Evolutionary conservation across 2,329 filamentous ascomycete genomes (phyloP).

Genomic region (Colletotrichum caudatum): DNA sequence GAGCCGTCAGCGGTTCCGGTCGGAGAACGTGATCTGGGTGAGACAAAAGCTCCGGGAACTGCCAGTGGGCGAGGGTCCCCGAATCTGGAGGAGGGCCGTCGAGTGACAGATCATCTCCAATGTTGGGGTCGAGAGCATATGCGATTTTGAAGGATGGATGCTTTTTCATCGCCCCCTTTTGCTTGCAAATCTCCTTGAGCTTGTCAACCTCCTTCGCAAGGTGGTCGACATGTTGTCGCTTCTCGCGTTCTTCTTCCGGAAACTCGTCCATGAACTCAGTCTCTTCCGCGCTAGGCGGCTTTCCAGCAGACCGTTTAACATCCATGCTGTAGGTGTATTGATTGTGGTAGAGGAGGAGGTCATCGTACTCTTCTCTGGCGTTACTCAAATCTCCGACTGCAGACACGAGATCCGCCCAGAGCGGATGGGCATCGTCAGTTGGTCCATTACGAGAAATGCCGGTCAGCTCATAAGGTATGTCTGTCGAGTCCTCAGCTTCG

Average conservation of each 20-base stretch:
- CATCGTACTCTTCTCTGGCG: constrained; percentile 60
- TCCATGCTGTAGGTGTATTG: constrained; percentile 54
- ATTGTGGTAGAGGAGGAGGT: constrained; percentile 56
- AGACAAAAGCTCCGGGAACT: constrained; percentile 61
- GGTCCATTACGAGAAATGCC: constrained; percentile 53
- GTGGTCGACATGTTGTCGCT: constrained; percentile 50
- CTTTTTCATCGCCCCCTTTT: constrained; percentile 57
- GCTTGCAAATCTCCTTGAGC: constrained; percentile 56
- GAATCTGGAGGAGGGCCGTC: constrained; percentile 47
- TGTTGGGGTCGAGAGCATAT: constrained; percentile 54
- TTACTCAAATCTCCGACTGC: constrained; percentile 60
- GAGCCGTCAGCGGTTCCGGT: constrained; percentile 53
- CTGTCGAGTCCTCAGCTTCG: constrained; percentile 22
- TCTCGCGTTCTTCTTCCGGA: constrained; percentile 51
- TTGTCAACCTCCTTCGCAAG: constrained; percentile 50
- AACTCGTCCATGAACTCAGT: constrained; percentile 60
- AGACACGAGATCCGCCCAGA: constrained; percentile 59
- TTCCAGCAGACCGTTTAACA: constrained; percentile 48
- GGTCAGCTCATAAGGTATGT: constrained; percentile 50
- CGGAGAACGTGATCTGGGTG: constrained; percentile 61
- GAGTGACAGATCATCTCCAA: constrained; percentile 58
- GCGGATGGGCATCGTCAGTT: constrained; percentile 59
- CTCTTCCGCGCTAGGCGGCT: constrained; percentile 52
- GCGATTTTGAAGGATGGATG: constrained; percentile 55
- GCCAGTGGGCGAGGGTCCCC: constrained; percentile 52